A percentile compares a stretch with the other conserved stretches of the same genome.
phyloP scores from a whole-genome alignment of 441 rosid species.

The Monsonia emarginata region DNA sequence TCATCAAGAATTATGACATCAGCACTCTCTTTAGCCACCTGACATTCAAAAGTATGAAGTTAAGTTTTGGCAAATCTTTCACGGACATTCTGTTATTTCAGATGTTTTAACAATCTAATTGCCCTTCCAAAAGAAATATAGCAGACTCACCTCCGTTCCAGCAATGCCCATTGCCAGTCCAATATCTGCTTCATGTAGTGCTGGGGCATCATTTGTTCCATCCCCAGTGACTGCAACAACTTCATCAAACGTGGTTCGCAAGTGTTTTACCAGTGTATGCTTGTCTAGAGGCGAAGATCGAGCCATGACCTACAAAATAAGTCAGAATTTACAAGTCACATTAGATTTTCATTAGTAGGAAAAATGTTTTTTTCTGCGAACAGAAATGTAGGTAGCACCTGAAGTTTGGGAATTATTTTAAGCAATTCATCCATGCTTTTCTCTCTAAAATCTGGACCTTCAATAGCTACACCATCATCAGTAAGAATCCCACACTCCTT shows the following conservation, averaged over 20 bases:
- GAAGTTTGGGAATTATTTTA: background rate
- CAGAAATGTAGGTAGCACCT: background rate
- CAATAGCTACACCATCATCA: background rate
- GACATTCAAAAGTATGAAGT: background rate
- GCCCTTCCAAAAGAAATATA: background rate
- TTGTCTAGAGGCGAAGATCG: conserved; percentile 1
- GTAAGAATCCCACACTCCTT: conserved; percentile 3
- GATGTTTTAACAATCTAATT: background rate
- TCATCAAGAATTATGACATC: conserved; percentile 4
- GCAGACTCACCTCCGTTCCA: background rate
- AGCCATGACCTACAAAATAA: background rate
- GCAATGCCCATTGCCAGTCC: conserved; percentile 6
- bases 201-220: conserved; percentile 3
- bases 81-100: too few relatives aligned
- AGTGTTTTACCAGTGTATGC: background rate
- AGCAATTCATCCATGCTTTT: background rate
- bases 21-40: conserved; percentile 6
- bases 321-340: background rate
- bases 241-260: background rate
- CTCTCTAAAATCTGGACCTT: conserved; percentile 4
- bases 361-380: background rate
- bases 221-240: conserved; percentile 3
- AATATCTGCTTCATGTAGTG: background rate
- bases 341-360: background rate
- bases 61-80: background rate